Evolutionary conservation across 1,284 basidiomycete species (phyloP).

Genomic region (Rhodotorula sp.): DNA sequence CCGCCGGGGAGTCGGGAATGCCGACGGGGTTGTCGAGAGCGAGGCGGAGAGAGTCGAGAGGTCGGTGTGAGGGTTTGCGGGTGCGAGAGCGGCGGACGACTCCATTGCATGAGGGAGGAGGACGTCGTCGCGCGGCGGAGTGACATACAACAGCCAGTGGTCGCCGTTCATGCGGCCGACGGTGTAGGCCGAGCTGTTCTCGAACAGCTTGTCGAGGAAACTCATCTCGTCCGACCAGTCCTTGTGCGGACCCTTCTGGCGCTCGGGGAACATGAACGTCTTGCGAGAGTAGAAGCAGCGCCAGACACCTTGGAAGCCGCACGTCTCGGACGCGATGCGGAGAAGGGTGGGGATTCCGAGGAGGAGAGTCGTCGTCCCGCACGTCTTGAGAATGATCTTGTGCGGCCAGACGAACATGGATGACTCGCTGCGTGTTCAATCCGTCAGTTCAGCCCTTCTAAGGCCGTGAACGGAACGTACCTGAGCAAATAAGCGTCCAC

Average conservation of each 20-base stretch:
- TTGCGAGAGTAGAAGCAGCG: conserved; percentile 96
- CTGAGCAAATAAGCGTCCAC: conserved; percentile 94
- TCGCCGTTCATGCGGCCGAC: conserved; percentile 98
- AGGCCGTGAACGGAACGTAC: conserved; percentile 54
- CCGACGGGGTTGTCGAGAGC: conserved; percentile 45
- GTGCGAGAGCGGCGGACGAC: conserved; percentile 49
- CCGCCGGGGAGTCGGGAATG: conserved; percentile 9
- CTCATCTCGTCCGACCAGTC: conserved; percentile 93
- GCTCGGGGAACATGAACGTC: conserved; percentile 98
- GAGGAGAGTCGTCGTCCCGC: conserved; percentile 96
- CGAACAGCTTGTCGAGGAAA: conserved; percentile 85
- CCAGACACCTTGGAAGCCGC: conserved; percentile 70
- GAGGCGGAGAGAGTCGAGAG: conserved; percentile 40
- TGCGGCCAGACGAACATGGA: conserved; percentile 95
- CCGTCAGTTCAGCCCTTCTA: background rate
- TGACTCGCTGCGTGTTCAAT: conserved; percentile 69
- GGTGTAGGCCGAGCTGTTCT: conserved; percentile 82
- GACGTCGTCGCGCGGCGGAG: conserved; percentile 56
- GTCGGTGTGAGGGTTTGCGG: conserved; percentile 42
- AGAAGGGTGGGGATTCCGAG: conserved; percentile 89
- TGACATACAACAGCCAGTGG: conserved; percentile 97
- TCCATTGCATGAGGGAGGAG: conserved; percentile 39
- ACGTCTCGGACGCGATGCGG: conserved; percentile 77
- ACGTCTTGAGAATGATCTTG: conserved; percentile 96
- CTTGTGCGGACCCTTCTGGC: conserved; percentile 86